These are phyloP conservation scores for Jackrogersella multiformis DNA, from an alignment of 495 filamentous ascomycete genomes.

Conservation along the genomic window DNA sequence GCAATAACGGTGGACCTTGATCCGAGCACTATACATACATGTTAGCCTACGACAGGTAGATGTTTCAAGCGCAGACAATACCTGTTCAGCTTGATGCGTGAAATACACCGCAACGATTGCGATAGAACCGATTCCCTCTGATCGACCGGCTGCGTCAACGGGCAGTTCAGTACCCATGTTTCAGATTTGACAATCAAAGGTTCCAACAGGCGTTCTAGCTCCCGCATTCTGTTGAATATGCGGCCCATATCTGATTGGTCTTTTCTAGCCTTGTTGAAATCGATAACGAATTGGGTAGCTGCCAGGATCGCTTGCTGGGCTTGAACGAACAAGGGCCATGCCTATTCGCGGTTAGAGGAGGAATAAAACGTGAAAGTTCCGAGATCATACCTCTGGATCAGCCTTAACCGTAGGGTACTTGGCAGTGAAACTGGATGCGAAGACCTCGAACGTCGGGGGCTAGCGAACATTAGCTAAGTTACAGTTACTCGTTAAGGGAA, in stretches of 20 bases:
- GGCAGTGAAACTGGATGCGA: constrained; percentile 66
- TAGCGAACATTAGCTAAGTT: constrained; percentile 42
- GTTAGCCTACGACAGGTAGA: constrained; percentile 19
- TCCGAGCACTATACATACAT: constrained; percentile 60
- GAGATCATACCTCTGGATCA: constrained; percentile 61
- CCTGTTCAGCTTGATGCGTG: constrained; percentile 68
- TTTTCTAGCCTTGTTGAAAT: constrained; percentile 48
- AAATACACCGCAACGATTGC: constrained; percentile 62
- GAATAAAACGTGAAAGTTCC: neutral
- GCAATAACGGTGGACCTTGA: constrained; percentile 68
- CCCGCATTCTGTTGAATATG: constrained; percentile 64
- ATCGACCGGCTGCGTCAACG: constrained; percentile 54
- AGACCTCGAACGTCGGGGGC: constrained; percentile 63
- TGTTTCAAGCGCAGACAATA: constrained; percentile 30
- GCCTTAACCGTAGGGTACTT: constrained; percentile 61
- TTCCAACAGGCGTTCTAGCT: constrained; percentile 62
- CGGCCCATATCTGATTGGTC: constrained; percentile 56
- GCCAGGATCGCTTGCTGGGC: constrained; percentile 66
- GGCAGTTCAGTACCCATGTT: constrained; percentile 50
- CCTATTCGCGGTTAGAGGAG: constrained; percentile 45
- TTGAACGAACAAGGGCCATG: constrained; percentile 65
- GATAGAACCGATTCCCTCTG: constrained; percentile 57
- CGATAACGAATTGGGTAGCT: constrained; percentile 64
- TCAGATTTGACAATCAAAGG: constrained; percentile 60
- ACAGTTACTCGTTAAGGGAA: neutral